Evolutionary conservation across 192 early-diverging fungal species (phyloP).

Genomic region (Irineochytrium annulatum): DNA sequence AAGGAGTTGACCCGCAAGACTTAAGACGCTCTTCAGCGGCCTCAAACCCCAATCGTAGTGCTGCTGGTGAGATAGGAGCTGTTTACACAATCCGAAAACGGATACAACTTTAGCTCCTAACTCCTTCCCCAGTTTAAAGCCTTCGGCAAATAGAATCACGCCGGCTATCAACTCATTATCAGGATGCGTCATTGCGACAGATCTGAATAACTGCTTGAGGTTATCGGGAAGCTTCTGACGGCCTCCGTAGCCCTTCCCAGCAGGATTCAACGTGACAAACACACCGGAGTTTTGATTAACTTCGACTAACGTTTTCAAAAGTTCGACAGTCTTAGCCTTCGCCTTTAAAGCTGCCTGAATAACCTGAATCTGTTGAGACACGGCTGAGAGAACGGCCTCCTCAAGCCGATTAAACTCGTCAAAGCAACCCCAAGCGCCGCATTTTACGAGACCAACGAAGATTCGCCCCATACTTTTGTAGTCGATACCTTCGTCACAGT

Average conservation of each 20-base stretch:
- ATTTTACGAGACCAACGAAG: conserved; percentile 60
- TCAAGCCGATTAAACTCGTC: conserved; percentile 62
- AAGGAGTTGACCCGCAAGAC: conserved; percentile 46
- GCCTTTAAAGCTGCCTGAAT: conserved; percentile 54
- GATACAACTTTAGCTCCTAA: conserved; percentile 57
- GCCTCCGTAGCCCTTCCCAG: conserved; percentile 59
- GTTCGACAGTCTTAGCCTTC: conserved; percentile 27
- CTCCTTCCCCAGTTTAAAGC: conserved; percentile 50
- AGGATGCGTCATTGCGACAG: conserved; percentile 61
- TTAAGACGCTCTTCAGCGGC: conserved; percentile 50
- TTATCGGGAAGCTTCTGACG: conserved; percentile 61
- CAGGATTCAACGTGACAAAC: conserved; percentile 60
- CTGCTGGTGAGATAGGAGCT: conserved; percentile 45
- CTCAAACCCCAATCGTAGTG: conserved; percentile 62
- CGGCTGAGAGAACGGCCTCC: conserved; percentile 56
- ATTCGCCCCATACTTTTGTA: conserved; percentile 63
- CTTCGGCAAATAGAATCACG: conserved; percentile 58
- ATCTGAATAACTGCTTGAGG: conserved; percentile 56
- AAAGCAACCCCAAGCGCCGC: conserved; percentile 63
- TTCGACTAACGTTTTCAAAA: conserved; percentile 43
- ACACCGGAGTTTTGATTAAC: conserved; percentile 56
- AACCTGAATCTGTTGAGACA: conserved; percentile 61
- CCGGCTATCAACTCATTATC: conserved; percentile 58
- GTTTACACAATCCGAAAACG: conserved; percentile 53
- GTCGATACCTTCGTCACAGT: conserved; percentile 63